phyloP scores from a whole-genome alignment of 257 asterid species.

The Solanum verrucosum region DNA sequence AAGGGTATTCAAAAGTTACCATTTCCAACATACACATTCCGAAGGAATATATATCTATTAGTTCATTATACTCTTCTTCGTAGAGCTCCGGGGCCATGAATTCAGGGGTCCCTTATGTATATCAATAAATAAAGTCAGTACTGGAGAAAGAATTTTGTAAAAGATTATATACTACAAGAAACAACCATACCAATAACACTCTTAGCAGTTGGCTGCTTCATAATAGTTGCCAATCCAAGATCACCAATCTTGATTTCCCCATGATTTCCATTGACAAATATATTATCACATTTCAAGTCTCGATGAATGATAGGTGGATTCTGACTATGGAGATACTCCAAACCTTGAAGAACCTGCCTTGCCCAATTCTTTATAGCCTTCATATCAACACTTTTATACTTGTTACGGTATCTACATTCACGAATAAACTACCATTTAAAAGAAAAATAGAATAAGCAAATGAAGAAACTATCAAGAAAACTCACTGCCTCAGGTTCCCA shows the following conservation, averaged over 20 bases:
- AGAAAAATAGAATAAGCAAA: neutral
- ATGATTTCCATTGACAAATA: neutral
- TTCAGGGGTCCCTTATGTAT: conserved; percentile 20
- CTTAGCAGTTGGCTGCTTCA: conserved; percentile 2
- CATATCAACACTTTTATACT: conserved; percentile 12
- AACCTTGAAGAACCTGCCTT: conserved; percentile 15
- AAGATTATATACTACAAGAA: neutral
- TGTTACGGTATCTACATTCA: conserved; percentile 1
- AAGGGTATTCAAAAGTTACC: conserved; percentile 30
- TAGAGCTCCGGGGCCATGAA: conserved; percentile 34
- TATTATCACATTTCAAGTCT: conserved; percentile 17
- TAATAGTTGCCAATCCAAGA: conserved; percentile 23
- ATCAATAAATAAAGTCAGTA: neutral
- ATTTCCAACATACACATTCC: conserved; percentile 42
- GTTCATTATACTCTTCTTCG: conserved; percentile 35
- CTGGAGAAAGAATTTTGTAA: neutral
- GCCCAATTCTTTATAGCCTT: conserved; percentile 23
- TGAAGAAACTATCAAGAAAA: neutral
- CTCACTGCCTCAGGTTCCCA: conserved; percentile 81
- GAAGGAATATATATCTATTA: conserved; percentile 34
- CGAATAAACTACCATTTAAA: neutral
- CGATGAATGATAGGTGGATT: conserved; percentile 7
- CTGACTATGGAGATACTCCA: conserved; percentile 12
- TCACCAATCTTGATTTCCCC: conserved; percentile 28
- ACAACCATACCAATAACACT: conserved; percentile 19